Base-by-base conservation (phyloP, 2,329 filamentous ascomycete species). In the Ophiostoma quercus region DNA sequence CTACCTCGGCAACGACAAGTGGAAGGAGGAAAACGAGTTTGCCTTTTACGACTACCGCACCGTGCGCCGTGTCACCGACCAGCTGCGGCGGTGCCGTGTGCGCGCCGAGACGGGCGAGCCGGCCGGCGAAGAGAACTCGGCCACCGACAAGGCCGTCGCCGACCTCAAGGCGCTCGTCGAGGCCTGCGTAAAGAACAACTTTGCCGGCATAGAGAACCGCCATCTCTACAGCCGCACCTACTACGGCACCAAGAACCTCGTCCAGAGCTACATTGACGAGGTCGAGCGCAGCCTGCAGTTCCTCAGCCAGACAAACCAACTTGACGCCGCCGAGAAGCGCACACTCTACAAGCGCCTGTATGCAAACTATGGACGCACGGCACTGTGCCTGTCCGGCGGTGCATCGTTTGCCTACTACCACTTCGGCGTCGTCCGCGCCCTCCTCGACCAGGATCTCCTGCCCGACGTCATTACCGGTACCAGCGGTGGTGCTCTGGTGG, bases 351-450 rank as follows among this genome's bases (percentile, higher is more conserved):
- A 94, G 78, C 90, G 96, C 72, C 83, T 97, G 57, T 88, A 92
- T 71, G 92, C 92, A 70, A 98, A 98, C 77, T 97, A 91, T 75
- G 95, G 95, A 39, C 89, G 94, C 39, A 97, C 94, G 7, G 95
- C 95, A 0, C 83, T 99, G 2, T 99, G 94, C 77, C 82, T 99
- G 1, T 97, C 93, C 4, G 95, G 95, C 1, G 95, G 95, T 0
- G 95, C 94, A 3, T 92, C 91, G 0, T 97, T 99, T 79, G 93
- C 95, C 5, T 98, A 97, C 78, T 98, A 98, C 78, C 95, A 99
- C 78, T 92, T 97, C 73, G 95, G 95, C 12, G 92, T 99, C 11
- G 87, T 95, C 67, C 94, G 92, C 78, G 94, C 94, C 9, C 84
- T 98, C 4, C 83, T 98, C 6, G 95, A 98, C 75, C 91, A 92